phyloP scores from a whole-genome alignment of 257 asterid species.

The Thymus mandschuricus region DNA sequence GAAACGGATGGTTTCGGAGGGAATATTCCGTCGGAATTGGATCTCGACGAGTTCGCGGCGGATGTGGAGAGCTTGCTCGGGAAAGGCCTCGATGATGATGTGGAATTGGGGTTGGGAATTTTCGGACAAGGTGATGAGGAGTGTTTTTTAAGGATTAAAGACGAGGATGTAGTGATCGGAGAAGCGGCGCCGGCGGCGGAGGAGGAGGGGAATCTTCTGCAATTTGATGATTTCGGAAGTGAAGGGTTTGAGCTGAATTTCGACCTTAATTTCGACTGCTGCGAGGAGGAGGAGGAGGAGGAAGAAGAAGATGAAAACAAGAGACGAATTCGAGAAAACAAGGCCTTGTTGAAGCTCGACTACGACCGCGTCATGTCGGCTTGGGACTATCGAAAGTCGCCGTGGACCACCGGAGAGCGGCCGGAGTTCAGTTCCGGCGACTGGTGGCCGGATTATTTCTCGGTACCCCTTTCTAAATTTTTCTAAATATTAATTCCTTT shows the following conservation, averaged over 20 bases:
- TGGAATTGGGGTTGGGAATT: conserved; percentile 66
- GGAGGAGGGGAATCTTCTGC: not conserved
- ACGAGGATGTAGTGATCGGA: conserved; percentile 39
- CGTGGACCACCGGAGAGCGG: conserved; percentile 80
- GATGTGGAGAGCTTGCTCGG: conserved; percentile 83
- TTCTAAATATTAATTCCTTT: too few species aligned
- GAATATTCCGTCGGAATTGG: conserved; percentile 68
- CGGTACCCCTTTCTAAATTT: not conserved
- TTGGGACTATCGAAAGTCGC: conserved; percentile 68
- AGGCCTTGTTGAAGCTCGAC: conserved; percentile 62
- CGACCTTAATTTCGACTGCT: conserved; percentile 53
- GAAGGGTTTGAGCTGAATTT: conserved; percentile 56
- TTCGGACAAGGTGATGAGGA: conserved; percentile 22
- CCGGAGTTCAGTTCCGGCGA: conserved; percentile 54
- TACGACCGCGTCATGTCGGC: conserved; percentile 62
- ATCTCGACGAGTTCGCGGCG: conserved; percentile 77
- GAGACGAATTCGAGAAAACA: conserved; percentile 9
- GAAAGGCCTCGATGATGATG: conserved; percentile 72
- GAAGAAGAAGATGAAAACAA: conserved; percentile 10
- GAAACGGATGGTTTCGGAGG: conserved; percentile 39
- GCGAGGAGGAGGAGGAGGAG: conserved; percentile 36
- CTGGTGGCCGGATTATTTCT: conserved; percentile 58
- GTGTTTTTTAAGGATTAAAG: conserved; percentile 37
- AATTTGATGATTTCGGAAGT: conserved; percentile 33
- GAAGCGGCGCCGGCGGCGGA: not conserved